Evolutionary conservation across 208 protist genomes (phyloP).

Genomic region (Ichthyophonus hoferi): DNA sequence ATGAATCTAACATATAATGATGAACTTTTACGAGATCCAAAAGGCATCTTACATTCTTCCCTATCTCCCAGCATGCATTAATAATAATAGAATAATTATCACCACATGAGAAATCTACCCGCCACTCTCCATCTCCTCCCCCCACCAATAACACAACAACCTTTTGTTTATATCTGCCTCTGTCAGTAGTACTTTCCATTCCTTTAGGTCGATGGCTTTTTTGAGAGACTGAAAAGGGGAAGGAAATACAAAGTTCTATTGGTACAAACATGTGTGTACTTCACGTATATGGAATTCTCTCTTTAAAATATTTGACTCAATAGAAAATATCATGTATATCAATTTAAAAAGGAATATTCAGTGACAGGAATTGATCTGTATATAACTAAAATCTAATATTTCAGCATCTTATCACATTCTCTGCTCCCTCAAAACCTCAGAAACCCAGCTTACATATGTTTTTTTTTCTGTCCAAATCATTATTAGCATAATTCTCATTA

Average conservation of each 20-base stretch:
- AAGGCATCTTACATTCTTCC: not conserved
- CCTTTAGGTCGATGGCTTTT: not conserved
- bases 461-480: no score
- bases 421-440: not conserved
- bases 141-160: not conserved
- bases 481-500: no score
- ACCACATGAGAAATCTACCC: not conserved
- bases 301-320: no score
- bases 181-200: not conserved
- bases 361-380: not conserved
- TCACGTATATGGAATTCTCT: not conserved
- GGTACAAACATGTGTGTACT: not conserved
- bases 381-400: not conserved
- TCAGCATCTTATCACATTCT: not conserved
- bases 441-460: no score
- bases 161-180: not conserved
- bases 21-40: not conserved
- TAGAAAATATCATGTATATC: no score
- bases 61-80: not conserved
- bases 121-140: not conserved
- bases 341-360: not conserved
- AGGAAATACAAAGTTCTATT: not conserved
- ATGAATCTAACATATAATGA: not conserved
- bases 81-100: not conserved
- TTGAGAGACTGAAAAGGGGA: not conserved